Evolutionary conservation across 371 early-diverging fungal genomes (phyloP), one percentile per base, ranked within the genome.

Genomic region (Mortierella sp.): DNA sequence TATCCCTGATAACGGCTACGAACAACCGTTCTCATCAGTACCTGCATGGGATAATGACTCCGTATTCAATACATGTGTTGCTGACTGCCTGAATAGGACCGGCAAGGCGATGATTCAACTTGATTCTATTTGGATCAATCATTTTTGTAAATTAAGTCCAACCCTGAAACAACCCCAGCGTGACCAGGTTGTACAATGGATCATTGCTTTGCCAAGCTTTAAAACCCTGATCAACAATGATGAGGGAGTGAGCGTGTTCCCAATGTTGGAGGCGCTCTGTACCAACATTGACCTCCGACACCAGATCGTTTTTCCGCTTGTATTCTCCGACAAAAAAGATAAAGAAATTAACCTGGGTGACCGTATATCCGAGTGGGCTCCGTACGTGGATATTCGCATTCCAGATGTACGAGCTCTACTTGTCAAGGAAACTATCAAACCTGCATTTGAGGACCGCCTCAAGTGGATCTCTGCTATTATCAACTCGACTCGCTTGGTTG

Each of bases 361-460:
- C 22, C 47, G 58, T 13, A 22, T 41, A 15, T 11, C 76, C 0
- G 60, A 66, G 5, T 81, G 82, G 82, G 76, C 82, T 11, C 61
- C 66, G 22, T 81, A 59, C 24, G 36, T 72, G n/a, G 82, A 81
- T 38, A 81, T 81, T 22, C 82, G 76, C 16, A 63, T 66, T 28
- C 73, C 82, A 16, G 45, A 24, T 28, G 72, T 69, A 5, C 72
- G 82, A 11, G 67, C 66, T 1, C 57, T 63, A 1, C 53, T 81
- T 33, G 67, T 63, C 55, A 75, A 70, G 52, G 82, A 81, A 50
- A 72, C 76, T 0, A 48, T 19, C n/a, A 81, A 81, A 43, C 82
- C 82, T 0, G 57, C 76, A 7, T 76, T 76, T 59, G 82, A 75
- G n/a, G 82, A 81, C 28, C 82, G 82, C 24, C 72, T 81, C 61